These are phyloP conservation scores for Orbilia quercus DNA, from an alignment of 2,329 filamentous ascomycete genomes.

Conservation along the genomic window DNA sequence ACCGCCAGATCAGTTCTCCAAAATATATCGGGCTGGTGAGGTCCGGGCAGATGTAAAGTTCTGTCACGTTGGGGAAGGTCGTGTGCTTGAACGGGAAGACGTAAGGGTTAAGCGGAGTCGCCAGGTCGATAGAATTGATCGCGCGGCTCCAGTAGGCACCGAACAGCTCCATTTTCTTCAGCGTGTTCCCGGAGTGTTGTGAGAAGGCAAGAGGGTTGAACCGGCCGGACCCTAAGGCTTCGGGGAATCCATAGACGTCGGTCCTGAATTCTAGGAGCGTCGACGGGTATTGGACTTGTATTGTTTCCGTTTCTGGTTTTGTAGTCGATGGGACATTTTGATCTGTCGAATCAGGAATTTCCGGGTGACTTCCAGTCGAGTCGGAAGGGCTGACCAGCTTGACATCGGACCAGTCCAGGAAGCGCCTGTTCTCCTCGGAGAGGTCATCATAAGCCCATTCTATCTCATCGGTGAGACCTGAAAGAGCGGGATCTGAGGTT, in stretches of 20 bases:
- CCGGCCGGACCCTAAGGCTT: not conserved
- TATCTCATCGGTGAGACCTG: not conserved
- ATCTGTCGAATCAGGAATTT: too few species aligned
- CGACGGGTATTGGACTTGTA: slow-evolving; percentile 1
- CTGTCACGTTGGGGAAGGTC: slow-evolving; percentile 21
- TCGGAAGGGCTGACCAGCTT: too few species aligned
- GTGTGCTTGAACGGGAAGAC: slow-evolving; percentile 19
- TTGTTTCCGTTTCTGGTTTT: not conserved
- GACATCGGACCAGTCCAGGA: not conserved
- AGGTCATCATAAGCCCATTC: slow-evolving; percentile 9
- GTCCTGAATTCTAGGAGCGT: slow-evolving; percentile 8
- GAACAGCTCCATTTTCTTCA: slow-evolving; percentile 24
- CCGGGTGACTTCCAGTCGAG: too few species aligned
- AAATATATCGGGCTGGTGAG: slow-evolving; percentile 16
- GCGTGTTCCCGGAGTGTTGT: slow-evolving; percentile 13
- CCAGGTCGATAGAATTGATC: not conserved
- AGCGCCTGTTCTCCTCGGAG: slow-evolving; percentile 24
- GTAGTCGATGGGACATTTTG: too few species aligned
- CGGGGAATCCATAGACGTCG: slow-evolving; percentile 7
- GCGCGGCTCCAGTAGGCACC: too few species aligned
- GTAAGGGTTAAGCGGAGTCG: slow-evolving; percentile 5
- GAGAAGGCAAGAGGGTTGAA: slow-evolving; percentile 22
- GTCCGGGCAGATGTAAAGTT: slow-evolving; percentile 8
- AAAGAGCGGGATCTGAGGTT: not conserved
- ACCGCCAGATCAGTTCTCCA: slow-evolving; percentile 22